Conservation (phyloP, 2,329 filamentous ascomycete genomes). For the Fusarium sp. region DNA sequence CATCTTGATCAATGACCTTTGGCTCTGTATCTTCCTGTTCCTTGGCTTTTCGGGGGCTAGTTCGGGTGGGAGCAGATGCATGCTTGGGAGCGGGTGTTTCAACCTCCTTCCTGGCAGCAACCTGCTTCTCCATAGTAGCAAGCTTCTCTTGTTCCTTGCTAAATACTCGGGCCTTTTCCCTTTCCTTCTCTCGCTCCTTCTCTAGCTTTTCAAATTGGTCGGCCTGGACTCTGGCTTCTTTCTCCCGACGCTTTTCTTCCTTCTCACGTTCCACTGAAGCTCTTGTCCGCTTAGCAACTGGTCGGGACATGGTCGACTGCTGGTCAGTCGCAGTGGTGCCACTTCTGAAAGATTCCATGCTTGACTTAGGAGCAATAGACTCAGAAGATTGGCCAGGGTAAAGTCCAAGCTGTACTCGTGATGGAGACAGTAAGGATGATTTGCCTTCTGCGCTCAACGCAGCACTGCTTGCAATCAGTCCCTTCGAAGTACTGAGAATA, state of each 20-base stretch:
- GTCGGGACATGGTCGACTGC: slow-evolving; percentile 59
- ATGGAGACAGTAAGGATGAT: slow-evolving; percentile 68
- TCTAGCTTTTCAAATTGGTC: slow-evolving; percentile 74
- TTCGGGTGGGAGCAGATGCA: slow-evolving; percentile 60
- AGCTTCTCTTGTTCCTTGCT: slow-evolving; percentile 70
- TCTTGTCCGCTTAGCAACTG: slow-evolving; percentile 64
- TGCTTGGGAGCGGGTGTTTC: slow-evolving; percentile 59
- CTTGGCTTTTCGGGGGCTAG: slow-evolving; percentile 66
- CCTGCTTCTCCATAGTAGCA: slow-evolving; percentile 66
- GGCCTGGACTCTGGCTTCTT: slow-evolving; percentile 71
- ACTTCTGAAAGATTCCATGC: slow-evolving; percentile 40
- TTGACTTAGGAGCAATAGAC: slow-evolving; percentile 54
- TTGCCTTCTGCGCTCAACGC: slow-evolving; percentile 74
- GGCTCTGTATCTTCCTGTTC: slow-evolving; percentile 51
- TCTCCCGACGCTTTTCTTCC: slow-evolving; percentile 75
- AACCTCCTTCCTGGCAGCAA: slow-evolving; percentile 67
- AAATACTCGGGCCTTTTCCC: slow-evolving; percentile 73
- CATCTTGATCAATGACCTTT: slow-evolving; percentile 55
- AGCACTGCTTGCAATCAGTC: slow-evolving; percentile 83
- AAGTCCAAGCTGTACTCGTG: slow-evolving; percentile 61
- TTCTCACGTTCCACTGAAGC: slow-evolving; percentile 72
- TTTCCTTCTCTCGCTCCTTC: slow-evolving; percentile 77
- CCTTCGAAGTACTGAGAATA: slow-evolving; percentile 88
- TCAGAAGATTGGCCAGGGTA: slow-evolving; percentile 64
- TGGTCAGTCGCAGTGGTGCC: slow-evolving; percentile 33